phyloP scores from a whole-genome alignment of 2,329 filamentous ascomycete species.

The Aspergillus pseudoterreus region DNA sequence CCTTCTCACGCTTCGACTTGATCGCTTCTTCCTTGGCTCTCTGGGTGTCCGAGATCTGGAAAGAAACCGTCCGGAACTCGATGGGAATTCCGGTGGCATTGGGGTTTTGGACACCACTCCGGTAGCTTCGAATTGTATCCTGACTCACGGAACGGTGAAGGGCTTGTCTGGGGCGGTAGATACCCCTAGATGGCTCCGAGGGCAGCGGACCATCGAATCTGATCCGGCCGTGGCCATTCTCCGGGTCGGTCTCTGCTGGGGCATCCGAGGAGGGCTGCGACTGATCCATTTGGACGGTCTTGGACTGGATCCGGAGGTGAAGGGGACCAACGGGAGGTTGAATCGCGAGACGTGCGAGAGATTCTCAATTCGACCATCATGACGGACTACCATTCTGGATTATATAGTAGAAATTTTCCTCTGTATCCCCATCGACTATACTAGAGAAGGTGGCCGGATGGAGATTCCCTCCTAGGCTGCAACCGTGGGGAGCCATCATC shows the following conservation, averaged over 20 bases:
- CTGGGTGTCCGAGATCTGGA: conserved; percentile 38
- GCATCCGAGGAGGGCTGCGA: background rate
- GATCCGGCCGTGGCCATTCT: background rate
- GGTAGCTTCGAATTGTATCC: conserved; percentile 5
- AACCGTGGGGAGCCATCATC: too few species aligned
- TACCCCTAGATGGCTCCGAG: background rate
- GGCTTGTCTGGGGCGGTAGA: background rate
- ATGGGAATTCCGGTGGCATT: conserved; percentile 27
- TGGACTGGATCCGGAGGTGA: background rate
- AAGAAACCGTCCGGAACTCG: conserved; percentile 37
- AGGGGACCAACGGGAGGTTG: too few species aligned
- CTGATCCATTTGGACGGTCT: background rate
- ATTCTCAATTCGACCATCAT: too few species aligned
- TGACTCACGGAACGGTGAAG: conserved; percentile 9
- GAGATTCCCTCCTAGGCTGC: too few species aligned
- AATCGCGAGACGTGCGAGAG: too few species aligned
- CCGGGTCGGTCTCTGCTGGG: background rate
- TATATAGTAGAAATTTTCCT: too few species aligned
- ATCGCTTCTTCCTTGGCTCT: conserved; percentile 24
- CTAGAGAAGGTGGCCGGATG: too few species aligned
- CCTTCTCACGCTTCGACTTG: conserved; percentile 15
- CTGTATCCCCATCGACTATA: too few species aligned
- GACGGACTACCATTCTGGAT: too few species aligned
- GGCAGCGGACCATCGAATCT: background rate
- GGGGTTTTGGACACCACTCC: conserved; percentile 9